A percentile compares a stretch with the other conserved stretches of the same genome.
Evolutionary conservation across 768 basidiomycete species (phyloP).

Genomic region (Coprinopsis marcescibilis): DNA sequence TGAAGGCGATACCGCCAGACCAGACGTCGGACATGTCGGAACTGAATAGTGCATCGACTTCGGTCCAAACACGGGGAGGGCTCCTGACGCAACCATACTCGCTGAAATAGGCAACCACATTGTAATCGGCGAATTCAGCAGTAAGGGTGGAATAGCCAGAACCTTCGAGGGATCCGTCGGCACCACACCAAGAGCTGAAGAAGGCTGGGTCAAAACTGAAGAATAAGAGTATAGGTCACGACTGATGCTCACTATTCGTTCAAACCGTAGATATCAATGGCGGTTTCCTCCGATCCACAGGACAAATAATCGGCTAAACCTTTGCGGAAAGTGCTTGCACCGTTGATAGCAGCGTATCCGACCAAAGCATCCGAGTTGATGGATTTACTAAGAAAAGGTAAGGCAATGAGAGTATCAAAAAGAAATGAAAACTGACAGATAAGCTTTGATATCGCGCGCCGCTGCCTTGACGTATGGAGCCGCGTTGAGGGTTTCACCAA

Average conservation of each 20-base stretch:
- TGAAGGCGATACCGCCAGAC: constrained; percentile 87
- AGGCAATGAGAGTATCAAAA: not conserved
- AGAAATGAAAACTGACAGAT: constrained; percentile 49
- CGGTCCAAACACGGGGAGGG: constrained; percentile 72
- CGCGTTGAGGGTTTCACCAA: constrained; percentile 48
- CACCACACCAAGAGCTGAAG: constrained; percentile 79
- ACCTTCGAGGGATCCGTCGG: constrained; percentile 46
- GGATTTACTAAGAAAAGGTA: constrained; percentile 41
- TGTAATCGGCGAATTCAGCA: constrained; percentile 53
- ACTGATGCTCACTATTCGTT: constrained; percentile 67
- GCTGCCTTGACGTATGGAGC: constrained; percentile 87
- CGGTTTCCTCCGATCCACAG: constrained; percentile 58
- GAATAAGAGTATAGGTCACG: not conserved
- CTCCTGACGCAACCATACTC: constrained; percentile 74
- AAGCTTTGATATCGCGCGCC: constrained; percentile 81
- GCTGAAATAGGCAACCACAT: constrained; percentile 84
- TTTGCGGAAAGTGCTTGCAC: constrained; percentile 51
- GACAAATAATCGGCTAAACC: constrained; percentile 74
- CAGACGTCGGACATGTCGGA: constrained; percentile 70
- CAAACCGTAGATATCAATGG: constrained; percentile 83
- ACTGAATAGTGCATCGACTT: constrained; percentile 68
- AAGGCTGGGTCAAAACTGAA: not conserved
- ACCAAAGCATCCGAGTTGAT: constrained; percentile 63
- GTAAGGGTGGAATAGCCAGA: constrained; percentile 50
- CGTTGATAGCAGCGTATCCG: constrained; percentile 85